phyloP scores from a whole-genome alignment of 2,329 filamentous ascomycete genomes.

The Alternaria angustiovoidea region DNA sequence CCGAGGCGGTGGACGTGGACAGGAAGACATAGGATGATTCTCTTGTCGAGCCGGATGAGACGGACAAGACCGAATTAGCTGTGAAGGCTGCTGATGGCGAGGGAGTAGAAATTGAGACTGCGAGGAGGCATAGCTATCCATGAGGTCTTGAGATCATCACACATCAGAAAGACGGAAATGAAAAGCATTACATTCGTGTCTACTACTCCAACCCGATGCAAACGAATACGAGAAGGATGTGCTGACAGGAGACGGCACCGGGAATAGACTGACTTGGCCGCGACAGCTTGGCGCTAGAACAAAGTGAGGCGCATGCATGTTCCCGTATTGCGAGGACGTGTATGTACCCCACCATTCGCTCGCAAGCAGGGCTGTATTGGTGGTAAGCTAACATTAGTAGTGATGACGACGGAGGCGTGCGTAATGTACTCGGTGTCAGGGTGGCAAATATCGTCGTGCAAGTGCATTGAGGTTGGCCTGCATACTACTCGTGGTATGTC shows the following conservation, averaged over 20 bases:
- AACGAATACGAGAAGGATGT: not conserved
- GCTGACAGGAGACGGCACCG: not conserved
- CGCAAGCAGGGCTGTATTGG: slow-evolving; percentile 3
- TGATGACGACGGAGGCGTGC: not conserved
- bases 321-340: not conserved
- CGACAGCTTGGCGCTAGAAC: not conserved
- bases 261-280: not conserved
- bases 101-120: not conserved
- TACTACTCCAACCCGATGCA: not conserved
- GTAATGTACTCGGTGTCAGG: not conserved
- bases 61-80: not conserved
- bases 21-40: slow-evolving; percentile 16
- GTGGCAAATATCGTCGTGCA: not conserved
- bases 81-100: not conserved
- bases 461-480: not conserved
- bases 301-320: slow-evolving; percentile 4
- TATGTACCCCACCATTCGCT: not conserved
- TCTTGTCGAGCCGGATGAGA: not conserved
- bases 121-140: not conserved
- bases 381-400: not conserved
- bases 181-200: not conserved
- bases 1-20: slow-evolving; percentile 20
- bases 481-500: not conserved
- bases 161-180: not conserved
- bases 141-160: not conserved